Evolutionary conservation across 495 filamentous ascomycete genomes (phyloP).

Genomic region (Penicillium longicatenatum): DNA sequence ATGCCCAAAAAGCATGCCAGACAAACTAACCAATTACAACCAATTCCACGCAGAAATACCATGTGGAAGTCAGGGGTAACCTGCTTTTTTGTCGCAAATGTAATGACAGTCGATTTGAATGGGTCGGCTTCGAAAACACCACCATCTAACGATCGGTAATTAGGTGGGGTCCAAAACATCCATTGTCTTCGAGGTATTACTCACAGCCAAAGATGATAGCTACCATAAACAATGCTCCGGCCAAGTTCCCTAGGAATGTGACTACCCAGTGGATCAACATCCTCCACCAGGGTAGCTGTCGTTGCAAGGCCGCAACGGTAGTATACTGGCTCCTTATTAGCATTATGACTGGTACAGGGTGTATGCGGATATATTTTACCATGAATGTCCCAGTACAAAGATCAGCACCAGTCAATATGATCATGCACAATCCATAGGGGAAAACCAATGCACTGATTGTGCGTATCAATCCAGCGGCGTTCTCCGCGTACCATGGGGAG

Average conservation of each 20-base stretch:
- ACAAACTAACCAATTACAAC: constrained; percentile 67
- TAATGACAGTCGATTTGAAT: constrained; percentile 51
- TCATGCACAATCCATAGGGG: constrained; percentile 60
- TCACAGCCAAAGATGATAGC: constrained; percentile 59
- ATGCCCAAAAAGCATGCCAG: constrained; percentile 59
- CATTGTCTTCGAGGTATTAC: constrained; percentile 17
- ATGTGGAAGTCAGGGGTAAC: constrained; percentile 58
- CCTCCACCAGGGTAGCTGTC: constrained; percentile 48
- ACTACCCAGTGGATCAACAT: constrained; percentile 58
- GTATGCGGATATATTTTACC: constrained; percentile 31
- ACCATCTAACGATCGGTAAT: constrained; percentile 41
- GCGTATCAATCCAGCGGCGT: constrained; percentile 60
- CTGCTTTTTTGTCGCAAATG: constrained; percentile 56
- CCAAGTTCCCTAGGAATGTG: constrained; percentile 62
- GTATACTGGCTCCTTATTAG: constrained; percentile 43
- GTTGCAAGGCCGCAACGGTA: constrained; percentile 55
- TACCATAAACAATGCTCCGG: constrained; percentile 60
- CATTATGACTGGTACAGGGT: not conserved
- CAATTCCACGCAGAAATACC: constrained; percentile 62
- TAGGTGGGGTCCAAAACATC: constrained; percentile 2
- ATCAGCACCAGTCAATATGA: constrained; percentile 60
- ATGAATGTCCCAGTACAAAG: constrained; percentile 62
- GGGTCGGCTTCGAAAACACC: constrained; percentile 55
- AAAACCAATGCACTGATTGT: constrained; percentile 58
- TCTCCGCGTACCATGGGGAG: constrained; percentile 61